Conservation (phyloP, 139 green algal genomes). For the Diplosphaera chodatii region DNA sequence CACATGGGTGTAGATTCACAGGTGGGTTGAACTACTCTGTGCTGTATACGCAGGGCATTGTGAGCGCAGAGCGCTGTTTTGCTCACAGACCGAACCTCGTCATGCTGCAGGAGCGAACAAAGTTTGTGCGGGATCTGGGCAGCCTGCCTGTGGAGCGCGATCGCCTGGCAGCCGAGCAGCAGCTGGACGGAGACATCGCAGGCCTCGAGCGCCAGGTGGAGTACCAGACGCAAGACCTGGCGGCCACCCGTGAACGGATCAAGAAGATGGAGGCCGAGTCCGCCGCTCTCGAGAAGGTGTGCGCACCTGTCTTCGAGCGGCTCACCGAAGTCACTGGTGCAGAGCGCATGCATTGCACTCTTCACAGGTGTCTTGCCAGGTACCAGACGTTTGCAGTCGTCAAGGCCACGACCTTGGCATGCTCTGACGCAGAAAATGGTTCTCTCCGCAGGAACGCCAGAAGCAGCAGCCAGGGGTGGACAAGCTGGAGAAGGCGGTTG, state of each 20-base stretch:
- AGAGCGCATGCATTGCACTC: too few relatives aligned
- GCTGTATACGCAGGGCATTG: too few relatives aligned
- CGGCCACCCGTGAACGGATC: constrained; percentile 10
- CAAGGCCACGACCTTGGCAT: too few relatives aligned
- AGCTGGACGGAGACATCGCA: constrained; percentile 13
- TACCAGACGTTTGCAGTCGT: too few relatives aligned
- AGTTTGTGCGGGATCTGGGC: constrained; percentile 16
- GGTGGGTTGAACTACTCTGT: too few relatives aligned
- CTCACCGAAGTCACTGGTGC: too few relatives aligned
- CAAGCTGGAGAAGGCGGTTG: constrained; percentile 35
- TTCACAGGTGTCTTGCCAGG: too few relatives aligned
- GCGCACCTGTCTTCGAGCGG: too few relatives aligned
- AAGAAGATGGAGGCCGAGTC: not conserved
- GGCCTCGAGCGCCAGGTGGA: constrained; percentile 28
- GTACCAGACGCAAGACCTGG: constrained; percentile 36
- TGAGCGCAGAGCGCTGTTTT: too few relatives aligned
- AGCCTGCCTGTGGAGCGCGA: constrained; percentile 25
- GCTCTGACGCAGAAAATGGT: too few relatives aligned
- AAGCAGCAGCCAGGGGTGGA: constrained; percentile 20
- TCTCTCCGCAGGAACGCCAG: constrained; percentile 20
- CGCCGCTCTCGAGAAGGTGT: not conserved
- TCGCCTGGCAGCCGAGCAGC: constrained; percentile 20
- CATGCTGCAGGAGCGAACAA: constrained; percentile 6
- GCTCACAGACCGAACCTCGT: too few relatives aligned
- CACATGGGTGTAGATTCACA: too few relatives aligned